These are phyloP conservation scores for Penicillium paradoxum DNA, from an alignment of 495 filamentous ascomycete species.

Conservation along the genomic window DNA sequence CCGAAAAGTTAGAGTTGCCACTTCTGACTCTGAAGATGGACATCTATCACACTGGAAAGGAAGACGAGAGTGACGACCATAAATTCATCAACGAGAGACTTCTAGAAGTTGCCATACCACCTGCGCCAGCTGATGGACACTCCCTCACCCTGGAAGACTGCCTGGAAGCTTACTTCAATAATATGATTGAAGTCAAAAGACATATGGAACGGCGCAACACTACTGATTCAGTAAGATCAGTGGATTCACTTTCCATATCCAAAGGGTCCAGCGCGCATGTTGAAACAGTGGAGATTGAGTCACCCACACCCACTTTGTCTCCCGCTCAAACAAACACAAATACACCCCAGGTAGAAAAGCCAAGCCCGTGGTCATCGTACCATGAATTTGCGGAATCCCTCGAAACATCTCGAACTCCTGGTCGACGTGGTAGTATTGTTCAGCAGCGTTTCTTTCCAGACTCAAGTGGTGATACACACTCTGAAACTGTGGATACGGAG, in stretches of 20 bases:
- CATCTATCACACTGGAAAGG: slow-evolving; percentile 83
- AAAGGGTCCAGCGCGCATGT: slow-evolving; percentile 51
- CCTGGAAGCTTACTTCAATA: slow-evolving; percentile 92
- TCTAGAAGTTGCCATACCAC: slow-evolving; percentile 83
- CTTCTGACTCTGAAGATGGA: slow-evolving; percentile 91
- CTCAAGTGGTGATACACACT: slow-evolving; percentile 25
- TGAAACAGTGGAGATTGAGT: slow-evolving; percentile 54
- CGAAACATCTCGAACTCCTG: slow-evolving; percentile 18
- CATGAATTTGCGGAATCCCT: slow-evolving; percentile 23
- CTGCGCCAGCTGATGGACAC: slow-evolving; percentile 53
- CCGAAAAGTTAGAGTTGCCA: slow-evolving; percentile 79
- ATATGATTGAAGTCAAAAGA: slow-evolving; percentile 81
- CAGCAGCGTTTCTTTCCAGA: slow-evolving; percentile 53
- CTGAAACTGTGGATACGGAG: slow-evolving; percentile 24
- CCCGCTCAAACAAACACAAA: slow-evolving; percentile 32
- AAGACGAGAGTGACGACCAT: slow-evolving; percentile 80
- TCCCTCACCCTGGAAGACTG: slow-evolving; percentile 80
- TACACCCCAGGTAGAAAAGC: slow-evolving; percentile 29
- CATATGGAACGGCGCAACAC: slow-evolving; percentile 65
- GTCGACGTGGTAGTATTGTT: slow-evolving; percentile 58
- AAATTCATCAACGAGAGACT: slow-evolving; percentile 88
- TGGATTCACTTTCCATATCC: slow-evolving; percentile 41
- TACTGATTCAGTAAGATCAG: slow-evolving; percentile 44
- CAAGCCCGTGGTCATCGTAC: slow-evolving; percentile 29
- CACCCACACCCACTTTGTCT: slow-evolving; percentile 39